Percentiles rank a stretch among this genome's conserved stretches.
Evolutionary conservation across 2,329 filamentous ascomycete genomes (phyloP).

Genomic region (Colletotrichum tanaceti): DNA sequence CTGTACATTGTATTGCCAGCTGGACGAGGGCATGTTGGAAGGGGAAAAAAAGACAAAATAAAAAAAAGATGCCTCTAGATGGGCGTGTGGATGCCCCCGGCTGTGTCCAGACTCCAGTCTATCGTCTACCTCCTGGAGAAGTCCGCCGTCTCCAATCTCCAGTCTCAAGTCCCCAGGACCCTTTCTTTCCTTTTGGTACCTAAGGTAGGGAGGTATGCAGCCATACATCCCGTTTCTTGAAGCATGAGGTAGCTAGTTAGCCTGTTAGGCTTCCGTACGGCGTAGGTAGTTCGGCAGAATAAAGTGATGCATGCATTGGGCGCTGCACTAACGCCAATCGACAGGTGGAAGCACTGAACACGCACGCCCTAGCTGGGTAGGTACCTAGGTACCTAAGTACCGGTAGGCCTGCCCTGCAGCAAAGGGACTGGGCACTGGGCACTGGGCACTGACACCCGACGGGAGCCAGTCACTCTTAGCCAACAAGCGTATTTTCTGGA

Average conservation of each 20-base stretch:
- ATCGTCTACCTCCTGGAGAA: too few species aligned
- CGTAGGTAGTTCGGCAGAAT: too few species aligned
- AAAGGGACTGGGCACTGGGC: too few species aligned
- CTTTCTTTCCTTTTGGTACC: conserved; percentile 4
- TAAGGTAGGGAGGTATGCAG: neutral
- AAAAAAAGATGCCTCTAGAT: conserved; percentile 28
- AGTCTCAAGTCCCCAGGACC: neutral
- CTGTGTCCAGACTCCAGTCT: neutral
- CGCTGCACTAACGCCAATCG: neutral
- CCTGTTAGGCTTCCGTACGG: too few species aligned
- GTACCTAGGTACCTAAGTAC: too few species aligned
- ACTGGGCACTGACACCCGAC: conserved; percentile 27
- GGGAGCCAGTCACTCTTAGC: neutral
- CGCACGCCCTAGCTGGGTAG: conserved; percentile 9
- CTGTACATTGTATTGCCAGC: too few species aligned
- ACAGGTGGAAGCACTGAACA: conserved; percentile 8
- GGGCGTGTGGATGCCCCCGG: conserved; percentile 22
- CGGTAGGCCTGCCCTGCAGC: neutral
- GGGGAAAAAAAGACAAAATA: too few species aligned
- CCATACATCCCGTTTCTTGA: too few species aligned
- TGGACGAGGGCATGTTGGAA: neutral
- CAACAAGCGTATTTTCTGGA: neutral
- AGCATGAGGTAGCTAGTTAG: too few species aligned
- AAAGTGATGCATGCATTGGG: neutral
- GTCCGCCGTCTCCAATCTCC: too few species aligned